Conservation (phyloP, 352 stramenopile species). For the Phytopythium cucurbitacearum region DNA sequence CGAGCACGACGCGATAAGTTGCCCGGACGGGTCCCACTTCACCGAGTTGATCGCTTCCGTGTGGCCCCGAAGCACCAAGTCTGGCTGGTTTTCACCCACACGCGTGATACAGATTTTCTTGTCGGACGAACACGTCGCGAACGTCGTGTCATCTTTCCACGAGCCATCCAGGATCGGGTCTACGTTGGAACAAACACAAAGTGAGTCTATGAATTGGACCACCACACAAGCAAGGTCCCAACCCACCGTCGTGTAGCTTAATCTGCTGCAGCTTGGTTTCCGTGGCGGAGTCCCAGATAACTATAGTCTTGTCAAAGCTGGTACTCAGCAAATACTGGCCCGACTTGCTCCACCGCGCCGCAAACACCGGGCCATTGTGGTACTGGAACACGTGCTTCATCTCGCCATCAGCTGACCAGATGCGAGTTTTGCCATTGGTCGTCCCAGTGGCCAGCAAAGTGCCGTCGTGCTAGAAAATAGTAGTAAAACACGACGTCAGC, state of each 20-base stretch:
- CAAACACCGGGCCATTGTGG: constrained; percentile 84
- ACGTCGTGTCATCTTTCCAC: constrained; percentile 94
- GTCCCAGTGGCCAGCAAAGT: constrained; percentile 92
- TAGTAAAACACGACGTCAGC: constrained; percentile 15
- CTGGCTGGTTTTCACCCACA: constrained; percentile 69
- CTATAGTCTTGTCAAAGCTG: constrained; percentile 86
- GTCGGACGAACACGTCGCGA: constrained; percentile 95
- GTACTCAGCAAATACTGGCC: constrained; percentile 69
- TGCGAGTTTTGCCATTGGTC: constrained; percentile 92
- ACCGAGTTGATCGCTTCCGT: constrained; percentile 98
- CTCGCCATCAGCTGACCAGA: constrained; percentile 73
- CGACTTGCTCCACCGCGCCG: constrained; percentile 79
- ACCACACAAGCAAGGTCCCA: not conserved
- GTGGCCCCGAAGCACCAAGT: constrained; percentile 91
- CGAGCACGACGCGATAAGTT: constrained; percentile 94
- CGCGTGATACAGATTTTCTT: constrained; percentile 89
- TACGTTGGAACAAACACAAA: not conserved
- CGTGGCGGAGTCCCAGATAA: constrained; percentile 74
- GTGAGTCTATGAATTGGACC: not conserved
- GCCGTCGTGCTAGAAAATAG: constrained; percentile 68
- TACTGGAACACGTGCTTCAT: constrained; percentile 82
- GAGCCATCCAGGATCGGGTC: constrained; percentile 89
- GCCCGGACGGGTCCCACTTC: constrained; percentile 95
- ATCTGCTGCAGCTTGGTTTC: constrained; percentile 93
- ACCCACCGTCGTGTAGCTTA: constrained; percentile 82